A percentile compares a stretch with the other conserved stretches of the same genome.
Conservation (phyloP, 257 asterid genomes). For the Prunella vulgaris region DNA sequence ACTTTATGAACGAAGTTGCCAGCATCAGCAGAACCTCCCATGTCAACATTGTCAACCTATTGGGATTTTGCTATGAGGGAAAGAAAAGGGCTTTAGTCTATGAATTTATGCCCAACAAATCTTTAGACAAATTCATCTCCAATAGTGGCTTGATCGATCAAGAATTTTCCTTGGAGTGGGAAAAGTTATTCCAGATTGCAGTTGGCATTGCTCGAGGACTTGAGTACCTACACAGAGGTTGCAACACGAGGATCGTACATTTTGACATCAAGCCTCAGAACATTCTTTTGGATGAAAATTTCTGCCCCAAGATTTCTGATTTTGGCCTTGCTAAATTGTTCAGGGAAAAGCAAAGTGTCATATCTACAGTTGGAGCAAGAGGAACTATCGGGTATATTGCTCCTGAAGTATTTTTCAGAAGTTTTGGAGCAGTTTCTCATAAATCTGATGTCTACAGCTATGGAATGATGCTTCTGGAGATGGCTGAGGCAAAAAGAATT, state of each 20-base stretch:
- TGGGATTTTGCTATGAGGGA: constrained; percentile 48
- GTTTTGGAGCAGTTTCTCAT: constrained; percentile 53
- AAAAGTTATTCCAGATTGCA: constrained; percentile 39
- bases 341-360: constrained; percentile 40
- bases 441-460: constrained; percentile 71
- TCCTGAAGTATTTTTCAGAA: constrained; percentile 60
- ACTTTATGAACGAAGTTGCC: constrained; percentile 58
- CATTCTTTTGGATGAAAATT: constrained; percentile 57
- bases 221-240: constrained; percentile 63
- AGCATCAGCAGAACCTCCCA: constrained; percentile 64
- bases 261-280: constrained; percentile 75
- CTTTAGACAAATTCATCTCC: constrained; percentile 54
- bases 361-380: constrained; percentile 41
- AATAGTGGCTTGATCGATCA: constrained; percentile 12
- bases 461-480: constrained; percentile 70
- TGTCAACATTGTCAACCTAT: constrained; percentile 54
- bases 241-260: constrained; percentile 63
- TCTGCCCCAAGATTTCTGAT: constrained; percentile 65
- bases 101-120: constrained; percentile 63
- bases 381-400: constrained; percentile 72
- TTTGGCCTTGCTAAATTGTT: constrained; percentile 62
- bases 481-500: constrained; percentile 42
- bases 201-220: constrained; percentile 63
- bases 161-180: constrained; percentile 37
- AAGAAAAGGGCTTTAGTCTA: constrained; percentile 42